These are phyloP conservation scores for Pseudohyphozyma bogoriensis DNA, from an alignment of 768 basidiomycete species.

Conservation along the genomic window DNA sequence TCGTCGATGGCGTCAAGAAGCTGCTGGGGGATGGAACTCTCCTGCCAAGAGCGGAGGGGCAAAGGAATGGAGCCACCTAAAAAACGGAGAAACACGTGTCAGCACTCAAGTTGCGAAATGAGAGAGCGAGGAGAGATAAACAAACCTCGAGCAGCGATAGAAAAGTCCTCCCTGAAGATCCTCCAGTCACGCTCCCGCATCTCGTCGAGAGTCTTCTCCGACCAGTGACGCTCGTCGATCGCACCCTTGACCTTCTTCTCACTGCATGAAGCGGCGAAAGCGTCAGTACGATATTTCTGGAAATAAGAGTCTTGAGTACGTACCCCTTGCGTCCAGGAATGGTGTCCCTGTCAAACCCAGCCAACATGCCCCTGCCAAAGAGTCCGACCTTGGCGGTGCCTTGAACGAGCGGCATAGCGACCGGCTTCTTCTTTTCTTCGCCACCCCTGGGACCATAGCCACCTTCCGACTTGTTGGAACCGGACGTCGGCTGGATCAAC, in stretches of 20 bases:
- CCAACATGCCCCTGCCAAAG: slow-evolving; percentile 11
- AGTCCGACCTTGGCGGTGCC: slow-evolving; percentile 25
- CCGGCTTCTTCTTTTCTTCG: too few relatives aligned
- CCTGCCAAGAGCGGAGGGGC: slow-evolving; percentile 82
- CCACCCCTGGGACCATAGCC: too few relatives aligned
- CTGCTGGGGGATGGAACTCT: slow-evolving; percentile 66
- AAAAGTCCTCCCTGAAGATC: slow-evolving; percentile 97
- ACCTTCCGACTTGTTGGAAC: too few relatives aligned
- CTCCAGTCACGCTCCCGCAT: slow-evolving; percentile 99
- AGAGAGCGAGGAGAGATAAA: slow-evolving; percentile 2
- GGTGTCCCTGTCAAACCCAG: slow-evolving; percentile 1
- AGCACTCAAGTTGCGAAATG: background rate
- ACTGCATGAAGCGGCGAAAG: slow-evolving; percentile 40
- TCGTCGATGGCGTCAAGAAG: slow-evolving; percentile 76
- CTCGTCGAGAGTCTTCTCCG: slow-evolving; percentile 78
- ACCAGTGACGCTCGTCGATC: slow-evolving; percentile 93
- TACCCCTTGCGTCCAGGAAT: background rate
- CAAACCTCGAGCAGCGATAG: slow-evolving; percentile 78
- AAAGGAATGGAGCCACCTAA: slow-evolving; percentile 86
- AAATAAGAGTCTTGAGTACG: slow-evolving; percentile 10
- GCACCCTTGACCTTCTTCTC: slow-evolving; percentile 73
- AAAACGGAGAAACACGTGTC: background rate
- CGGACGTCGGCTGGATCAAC: slow-evolving; percentile 1
- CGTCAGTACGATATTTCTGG: slow-evolving; percentile 6
- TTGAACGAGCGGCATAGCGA: background rate